phyloP scores from a whole-genome alignment of 129 eudicot genomes.

The Flaveria brownii region DNA sequence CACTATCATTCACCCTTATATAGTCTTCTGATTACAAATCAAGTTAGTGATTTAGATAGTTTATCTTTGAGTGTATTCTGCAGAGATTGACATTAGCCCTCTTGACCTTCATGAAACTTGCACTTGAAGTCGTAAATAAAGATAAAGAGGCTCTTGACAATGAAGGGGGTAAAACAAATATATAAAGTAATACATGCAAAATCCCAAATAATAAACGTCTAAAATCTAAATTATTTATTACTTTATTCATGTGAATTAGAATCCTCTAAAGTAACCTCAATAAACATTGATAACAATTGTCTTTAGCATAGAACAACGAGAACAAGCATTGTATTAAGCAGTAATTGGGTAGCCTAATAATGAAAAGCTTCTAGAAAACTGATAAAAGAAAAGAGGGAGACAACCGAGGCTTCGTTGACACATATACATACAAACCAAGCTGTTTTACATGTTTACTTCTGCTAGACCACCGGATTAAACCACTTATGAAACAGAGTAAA shows the following conservation, averaged over 20 bases:
- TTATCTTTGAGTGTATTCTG: slow-evolving; percentile 14
- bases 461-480: neutral
- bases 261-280: slow-evolving; percentile 4
- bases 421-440: neutral
- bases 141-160: neutral
- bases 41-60: neutral
- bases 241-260: slow-evolving; percentile 14
- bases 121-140: neutral
- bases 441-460: neutral
- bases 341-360: slow-evolving; percentile 14
- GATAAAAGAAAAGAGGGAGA: neutral
- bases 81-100: slow-evolving; percentile 14
- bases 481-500: neutral
- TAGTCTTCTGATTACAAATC: slow-evolving; percentile 11
- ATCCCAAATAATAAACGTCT: neutral
- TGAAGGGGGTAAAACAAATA: neutral
- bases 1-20: neutral
- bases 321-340: neutral
- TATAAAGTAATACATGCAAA: neutral
- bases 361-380: neutral
- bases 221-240: neutral
- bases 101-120: slow-evolving; percentile 5
- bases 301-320: slow-evolving; percentile 1
- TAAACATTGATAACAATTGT: neutral
- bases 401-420: neutral